Evolutionary conservation across 805 yeast genomes (phyloP).

Genomic region (Candida pseudofarinosa): DNA sequence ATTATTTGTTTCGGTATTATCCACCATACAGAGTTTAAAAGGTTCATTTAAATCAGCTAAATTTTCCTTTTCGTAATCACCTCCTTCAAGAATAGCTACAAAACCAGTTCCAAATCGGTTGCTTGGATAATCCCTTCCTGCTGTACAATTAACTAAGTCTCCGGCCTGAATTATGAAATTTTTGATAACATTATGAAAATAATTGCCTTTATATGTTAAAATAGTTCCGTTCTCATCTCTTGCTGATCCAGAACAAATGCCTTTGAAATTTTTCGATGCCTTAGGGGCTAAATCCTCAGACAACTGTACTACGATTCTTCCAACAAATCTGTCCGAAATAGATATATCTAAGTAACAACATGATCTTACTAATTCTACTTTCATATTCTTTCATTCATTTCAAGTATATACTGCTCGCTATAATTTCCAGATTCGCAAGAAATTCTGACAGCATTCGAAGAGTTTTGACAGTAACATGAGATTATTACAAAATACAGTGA

Average conservation of each 20-base stretch:
- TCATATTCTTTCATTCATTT: conserved; percentile 17
- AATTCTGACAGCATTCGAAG: not conserved
- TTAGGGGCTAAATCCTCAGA: conserved; percentile 50
- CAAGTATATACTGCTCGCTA: not conserved
- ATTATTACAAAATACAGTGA: not conserved
- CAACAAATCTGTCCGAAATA: conserved; percentile 39
- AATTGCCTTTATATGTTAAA: conserved; percentile 39
- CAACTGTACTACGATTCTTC: conserved; percentile 61
- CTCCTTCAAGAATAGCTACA: conserved; percentile 15
- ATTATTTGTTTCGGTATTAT: conserved; percentile 42
- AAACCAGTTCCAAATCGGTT: conserved; percentile 35
- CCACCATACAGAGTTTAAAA: conserved; percentile 62
- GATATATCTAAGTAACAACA: conserved; percentile 50
- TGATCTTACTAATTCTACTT: conserved; percentile 25
- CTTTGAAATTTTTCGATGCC: conserved; percentile 48
- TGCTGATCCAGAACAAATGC: conserved; percentile 36
- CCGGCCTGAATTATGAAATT: conserved; percentile 74
- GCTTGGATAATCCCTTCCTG: conserved; percentile 17
- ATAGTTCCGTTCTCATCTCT: conserved; percentile 11
- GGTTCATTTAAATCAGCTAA: conserved; percentile 40
- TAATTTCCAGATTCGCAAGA: not conserved
- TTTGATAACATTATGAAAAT: conserved; percentile 60
- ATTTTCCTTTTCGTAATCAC: conserved; percentile 57
- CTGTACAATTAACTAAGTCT: conserved; percentile 42
- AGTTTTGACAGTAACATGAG: not conserved